Base-by-base conservation (phyloP, 208 protist species). In the Crithidia mellificae region DNA sequence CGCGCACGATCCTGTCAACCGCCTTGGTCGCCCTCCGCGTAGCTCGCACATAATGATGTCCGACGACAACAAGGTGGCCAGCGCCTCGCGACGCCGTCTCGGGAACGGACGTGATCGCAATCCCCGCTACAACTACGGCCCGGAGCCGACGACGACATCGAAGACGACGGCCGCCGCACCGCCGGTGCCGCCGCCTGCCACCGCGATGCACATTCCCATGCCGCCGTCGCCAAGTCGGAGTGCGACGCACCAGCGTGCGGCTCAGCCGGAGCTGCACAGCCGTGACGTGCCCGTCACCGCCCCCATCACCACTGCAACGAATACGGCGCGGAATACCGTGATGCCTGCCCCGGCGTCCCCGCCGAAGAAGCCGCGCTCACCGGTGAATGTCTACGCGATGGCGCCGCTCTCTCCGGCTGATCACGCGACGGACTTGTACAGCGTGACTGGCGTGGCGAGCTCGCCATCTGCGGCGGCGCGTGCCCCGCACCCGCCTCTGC, bases 171-270 rank as follows among this genome's bases (percentile, higher is more conserved):
- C n/a, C n/a, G 9, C 24, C 6, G 14, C 15, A n/a, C 9, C 12
- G 25, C 24, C 41, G 2, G 22, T 39, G 38, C 38, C 34, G 22
- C 22, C 25, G 29, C 29, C 20, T 8, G 6, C 41, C 17, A 38
- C 56, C 17, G 2, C 56, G 27, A 2, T 63, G 43, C 56, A 63
- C 56, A 43, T 51, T 14, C 56, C 56, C 27, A 41, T 24, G 1
- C 56, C 55, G 36, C 25, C 27, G 22, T 51, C 56, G 38, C 24
- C 56, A 2, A 51, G 25, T 17, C 41, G 43, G 41, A 8, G 22
- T 27, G 12, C 1, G n/a, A 32, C 43, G 32, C 9, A 57, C 32
- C 32, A 7, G 14, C 52, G 52, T 15, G n/a, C 41, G 12, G 3
- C 41, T 12, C 41, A 46, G 8, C 4, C 4, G 12, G 41, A 46